A percentile compares a stretch with the other conserved stretches of the same genome.
phyloP scores from a whole-genome alignment of 225 moss, liverwort and hornwort species.

The Pleurozium schreberi region DNA sequence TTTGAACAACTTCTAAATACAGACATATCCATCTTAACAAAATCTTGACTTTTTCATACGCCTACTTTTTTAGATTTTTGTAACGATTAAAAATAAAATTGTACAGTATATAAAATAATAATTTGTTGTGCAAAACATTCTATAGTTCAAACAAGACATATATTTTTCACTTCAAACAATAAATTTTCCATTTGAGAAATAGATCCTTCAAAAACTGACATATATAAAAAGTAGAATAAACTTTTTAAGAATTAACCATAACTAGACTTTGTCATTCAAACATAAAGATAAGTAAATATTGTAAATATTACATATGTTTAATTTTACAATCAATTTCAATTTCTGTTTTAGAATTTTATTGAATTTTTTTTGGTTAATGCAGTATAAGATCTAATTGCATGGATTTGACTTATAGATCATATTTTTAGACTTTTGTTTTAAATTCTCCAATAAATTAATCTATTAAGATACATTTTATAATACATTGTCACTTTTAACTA shows the following conservation, averaged over 20 bases:
- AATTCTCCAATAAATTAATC: neutral
- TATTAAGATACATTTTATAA: neutral
- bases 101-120: neutral
- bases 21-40: accelerated
- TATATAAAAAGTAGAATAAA: neutral
- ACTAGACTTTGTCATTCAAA: neutral
- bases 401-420: neutral
- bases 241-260: neutral
- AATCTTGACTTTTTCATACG: neutral
- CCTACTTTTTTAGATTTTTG: neutral
- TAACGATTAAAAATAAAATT: neutral
- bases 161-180: neutral
- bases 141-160: neutral
- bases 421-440: neutral
- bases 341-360: neutral
- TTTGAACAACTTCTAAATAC: neutral
- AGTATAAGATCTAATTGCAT: neutral
- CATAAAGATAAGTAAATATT: neutral
- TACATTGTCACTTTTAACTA: too few relatives aligned
- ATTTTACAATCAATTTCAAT: neutral
- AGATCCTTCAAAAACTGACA: neutral
- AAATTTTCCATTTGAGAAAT: too few relatives aligned
- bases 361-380: neutral
- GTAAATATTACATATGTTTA: neutral
- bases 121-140: neutral